Percentiles rank a stretch among this genome's conserved stretches.
Evolutionary conservation across 2,329 filamentous ascomycete species (phyloP).

Genomic region (Catunica adiposa): DNA sequence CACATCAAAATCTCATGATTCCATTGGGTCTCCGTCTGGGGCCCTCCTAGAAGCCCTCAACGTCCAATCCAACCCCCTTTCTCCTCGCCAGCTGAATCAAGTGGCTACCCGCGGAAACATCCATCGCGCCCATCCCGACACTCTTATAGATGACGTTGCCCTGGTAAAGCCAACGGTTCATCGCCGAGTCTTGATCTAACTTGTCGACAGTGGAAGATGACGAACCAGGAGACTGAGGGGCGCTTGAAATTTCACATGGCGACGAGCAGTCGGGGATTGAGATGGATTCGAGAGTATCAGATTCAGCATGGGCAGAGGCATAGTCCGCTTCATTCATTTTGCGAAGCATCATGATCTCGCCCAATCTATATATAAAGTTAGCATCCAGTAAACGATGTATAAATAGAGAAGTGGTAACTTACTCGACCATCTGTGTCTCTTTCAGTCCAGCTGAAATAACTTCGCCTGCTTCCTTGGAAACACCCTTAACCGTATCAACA

Average conservation of each 20-base stretch:
- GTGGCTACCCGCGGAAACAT: slow-evolving; percentile 43
- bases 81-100: slow-evolving; percentile 38
- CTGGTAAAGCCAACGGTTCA: slow-evolving; percentile 39
- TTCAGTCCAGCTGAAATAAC: slow-evolving; percentile 60
- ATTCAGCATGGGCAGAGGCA: background rate
- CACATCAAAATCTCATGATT: slow-evolving; percentile 7
- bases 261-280: background rate
- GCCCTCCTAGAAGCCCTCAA: slow-evolving; percentile 32
- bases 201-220: slow-evolving; percentile 18
- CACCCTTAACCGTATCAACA: slow-evolving; percentile 64
- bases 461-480: slow-evolving; percentile 71
- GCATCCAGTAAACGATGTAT: too few relatives aligned
- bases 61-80: slow-evolving; percentile 35
- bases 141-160: slow-evolving; percentile 56
- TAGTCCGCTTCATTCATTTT: slow-evolving; percentile 12
- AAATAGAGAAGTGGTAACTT: slow-evolving; percentile 19
- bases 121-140: slow-evolving; percentile 50
- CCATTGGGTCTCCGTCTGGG: background rate
- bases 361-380: too few relatives aligned
- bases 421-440: slow-evolving; percentile 67
- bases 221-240: too few relatives aligned
- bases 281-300: slow-evolving; percentile 1
- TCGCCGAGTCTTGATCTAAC: slow-evolving; percentile 31
- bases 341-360: slow-evolving; percentile 55
- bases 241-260: too few relatives aligned